These are phyloP conservation scores for Mycena galericulata DNA, from an alignment of 768 basidiomycete genomes.

Conservation along the genomic window DNA sequence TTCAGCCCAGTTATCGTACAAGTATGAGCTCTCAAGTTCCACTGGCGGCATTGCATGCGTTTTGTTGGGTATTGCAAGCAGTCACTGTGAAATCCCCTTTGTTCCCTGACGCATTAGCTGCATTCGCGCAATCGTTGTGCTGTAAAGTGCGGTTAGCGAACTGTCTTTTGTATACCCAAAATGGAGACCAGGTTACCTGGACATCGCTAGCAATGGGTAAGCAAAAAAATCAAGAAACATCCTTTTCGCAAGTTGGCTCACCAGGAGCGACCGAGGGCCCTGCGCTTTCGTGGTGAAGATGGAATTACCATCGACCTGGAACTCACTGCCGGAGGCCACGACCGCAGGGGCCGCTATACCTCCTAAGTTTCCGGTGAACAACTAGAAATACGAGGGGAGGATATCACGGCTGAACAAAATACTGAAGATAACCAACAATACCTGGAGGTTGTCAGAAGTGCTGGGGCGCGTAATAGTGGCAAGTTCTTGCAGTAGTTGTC, in stretches of 20 bases:
- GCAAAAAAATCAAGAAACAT: background rate
- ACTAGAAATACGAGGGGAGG: background rate
- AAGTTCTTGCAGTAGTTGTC: background rate
- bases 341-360: constrained; percentile 18
- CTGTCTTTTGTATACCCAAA: background rate
- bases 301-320: constrained; percentile 22
- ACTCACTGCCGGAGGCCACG: constrained; percentile 17
- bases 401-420: background rate
- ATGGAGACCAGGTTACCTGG: background rate
- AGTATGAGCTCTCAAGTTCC: background rate
- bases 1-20: too few relatives aligned
- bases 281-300: constrained; percentile 1
- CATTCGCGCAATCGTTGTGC: constrained; percentile 21
- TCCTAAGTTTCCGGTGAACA: constrained; percentile 24
- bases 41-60: constrained; percentile 5
- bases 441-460: constrained; percentile 15
- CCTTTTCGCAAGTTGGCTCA: background rate
- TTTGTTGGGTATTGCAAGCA: constrained; percentile 14
- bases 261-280: constrained; percentile 24
- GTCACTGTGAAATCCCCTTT: constrained; percentile 18
- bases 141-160: background rate
- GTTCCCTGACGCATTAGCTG: constrained; percentile 17
- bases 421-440: background rate
- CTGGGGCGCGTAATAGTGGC: background rate
- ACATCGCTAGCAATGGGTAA: background rate